These are phyloP conservation scores for Striga hermonthica DNA, from an alignment of 305 asterid genomes.

Conservation along the genomic window DNA sequence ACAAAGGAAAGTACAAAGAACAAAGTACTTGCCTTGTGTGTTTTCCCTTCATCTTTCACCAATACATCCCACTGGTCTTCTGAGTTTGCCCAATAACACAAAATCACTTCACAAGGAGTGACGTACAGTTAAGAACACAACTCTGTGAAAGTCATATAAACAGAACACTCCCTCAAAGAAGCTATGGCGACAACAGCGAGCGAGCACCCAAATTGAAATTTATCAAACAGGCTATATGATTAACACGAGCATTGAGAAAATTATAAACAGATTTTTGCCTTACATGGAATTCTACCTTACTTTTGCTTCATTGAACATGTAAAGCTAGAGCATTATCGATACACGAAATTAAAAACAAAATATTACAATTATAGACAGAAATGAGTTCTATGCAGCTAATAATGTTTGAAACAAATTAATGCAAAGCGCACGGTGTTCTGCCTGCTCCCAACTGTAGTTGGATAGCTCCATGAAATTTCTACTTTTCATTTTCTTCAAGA, in stretches of 20 bases:
- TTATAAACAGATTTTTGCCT: not conserved
- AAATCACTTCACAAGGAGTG: constrained; percentile 20
- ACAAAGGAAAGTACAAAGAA: constrained; percentile 2
- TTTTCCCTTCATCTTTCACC: constrained; percentile 35
- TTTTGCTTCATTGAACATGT: not conserved
- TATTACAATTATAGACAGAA: not conserved
- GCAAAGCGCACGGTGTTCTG: no score
- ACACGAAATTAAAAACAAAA: constrained; percentile 5
- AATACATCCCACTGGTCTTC: constrained; percentile 35
- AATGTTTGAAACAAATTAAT: not conserved
- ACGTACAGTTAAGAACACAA: constrained; percentile 19
- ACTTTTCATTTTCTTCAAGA: no score
- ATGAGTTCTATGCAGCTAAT: not conserved
- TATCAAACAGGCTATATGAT: constrained; percentile 8
- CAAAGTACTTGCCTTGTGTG: constrained; percentile 45
- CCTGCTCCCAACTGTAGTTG: no score
- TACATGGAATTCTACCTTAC: not conserved
- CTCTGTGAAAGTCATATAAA: constrained; percentile 8
- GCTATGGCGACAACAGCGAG: not conserved
- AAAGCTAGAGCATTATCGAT: not conserved
- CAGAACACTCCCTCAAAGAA: constrained; percentile 3
- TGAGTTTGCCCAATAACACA: constrained; percentile 27
- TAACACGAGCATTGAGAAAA: not conserved
- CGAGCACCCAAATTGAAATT: not conserved
- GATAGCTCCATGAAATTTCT: no score